phyloP scores from a whole-genome alignment of 257 asterid genomes.

The Lantana camara region DNA sequence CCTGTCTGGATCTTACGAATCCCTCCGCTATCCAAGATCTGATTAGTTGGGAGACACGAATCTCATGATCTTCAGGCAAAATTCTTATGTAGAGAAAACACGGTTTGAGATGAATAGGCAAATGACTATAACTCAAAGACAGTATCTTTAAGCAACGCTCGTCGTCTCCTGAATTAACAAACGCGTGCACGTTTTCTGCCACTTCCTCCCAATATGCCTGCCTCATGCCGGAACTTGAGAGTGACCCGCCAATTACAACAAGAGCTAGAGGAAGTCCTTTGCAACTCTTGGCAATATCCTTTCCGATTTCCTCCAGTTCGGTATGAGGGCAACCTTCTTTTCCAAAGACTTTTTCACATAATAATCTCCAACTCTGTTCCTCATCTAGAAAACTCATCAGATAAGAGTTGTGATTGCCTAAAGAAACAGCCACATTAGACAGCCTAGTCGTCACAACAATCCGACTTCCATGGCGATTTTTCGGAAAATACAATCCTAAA shows the following conservation, averaged over 20 bases:
- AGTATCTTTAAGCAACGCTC: constrained; percentile 9
- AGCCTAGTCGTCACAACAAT: neutral
- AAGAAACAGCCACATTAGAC: neutral
- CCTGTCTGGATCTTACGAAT: neutral
- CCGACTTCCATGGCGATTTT: neutral
- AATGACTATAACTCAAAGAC: neutral
- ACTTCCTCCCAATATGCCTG: neutral
- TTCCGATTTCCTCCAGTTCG: neutral
- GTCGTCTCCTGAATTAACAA: neutral
- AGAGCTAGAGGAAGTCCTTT: constrained; percentile 28
- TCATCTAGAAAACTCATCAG: neutral
- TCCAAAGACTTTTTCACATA: neutral
- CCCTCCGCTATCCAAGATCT: constrained; percentile 22
- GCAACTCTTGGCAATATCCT: constrained; percentile 14
- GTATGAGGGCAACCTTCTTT: neutral
- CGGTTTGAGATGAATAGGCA: neutral
- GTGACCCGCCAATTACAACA: constrained; percentile 19
- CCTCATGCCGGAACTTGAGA: neutral
- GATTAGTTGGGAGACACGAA: neutral
- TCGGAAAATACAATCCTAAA: neutral
- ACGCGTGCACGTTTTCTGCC: neutral
- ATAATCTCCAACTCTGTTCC: neutral
- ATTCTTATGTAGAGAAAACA: constrained; percentile 5
- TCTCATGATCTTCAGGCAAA: neutral
- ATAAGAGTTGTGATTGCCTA: neutral